Evolutionary conservation across 1,284 basidiomycete genomes (phyloP), one percentile per base, ranked within the genome.

Genomic region (Malassezia pachydermatis): DNA sequence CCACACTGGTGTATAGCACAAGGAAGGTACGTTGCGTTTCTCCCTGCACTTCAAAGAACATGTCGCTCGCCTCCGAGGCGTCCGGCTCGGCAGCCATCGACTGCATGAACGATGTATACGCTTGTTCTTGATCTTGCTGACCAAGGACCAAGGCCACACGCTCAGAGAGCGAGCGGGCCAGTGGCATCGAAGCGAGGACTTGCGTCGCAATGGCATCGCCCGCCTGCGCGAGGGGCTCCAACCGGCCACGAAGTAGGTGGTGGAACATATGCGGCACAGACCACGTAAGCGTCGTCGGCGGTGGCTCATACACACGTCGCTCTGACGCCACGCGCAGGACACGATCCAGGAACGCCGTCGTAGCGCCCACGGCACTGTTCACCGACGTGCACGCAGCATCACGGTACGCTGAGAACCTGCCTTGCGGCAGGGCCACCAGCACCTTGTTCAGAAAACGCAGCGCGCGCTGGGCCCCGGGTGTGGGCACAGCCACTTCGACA

Each of bases 381-480:
- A 49, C 35, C 29, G 19, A 13, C 7, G 34, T 24, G 20, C 42
- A 24, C 2, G 28, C 9, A 11, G 34, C 20, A 7, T 35, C 41
- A 17, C 29, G 37, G 41, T 49, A 41, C 27, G 40, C 8, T 14
- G 34, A 19, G 13, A 49, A 43, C 1, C 41, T 29, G 22, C 35
- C 35, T n/a, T 49, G 47, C 1, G 37, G 41, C 1, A 49, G 41
- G 11, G 41, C 47, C n/a, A 49, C 34, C 7, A 43, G 23, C 20
- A 43, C 41, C 34, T 49, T 49, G 41, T 37, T 43, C 0, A 49
- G 28, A 13, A 49, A 41, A 19, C 42, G 5, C 23, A 49, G 22
- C 2, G 41, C 41, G 16, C 41, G 35, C 8, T 29, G 47, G 4
- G 25, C 16, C 33, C 27, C n/a, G 9, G 34, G 20, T 24, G 20